These are phyloP conservation scores for Verticillium tricorpus DNA, from an alignment of 2,329 filamentous ascomycete species.

Conservation along the genomic window DNA sequence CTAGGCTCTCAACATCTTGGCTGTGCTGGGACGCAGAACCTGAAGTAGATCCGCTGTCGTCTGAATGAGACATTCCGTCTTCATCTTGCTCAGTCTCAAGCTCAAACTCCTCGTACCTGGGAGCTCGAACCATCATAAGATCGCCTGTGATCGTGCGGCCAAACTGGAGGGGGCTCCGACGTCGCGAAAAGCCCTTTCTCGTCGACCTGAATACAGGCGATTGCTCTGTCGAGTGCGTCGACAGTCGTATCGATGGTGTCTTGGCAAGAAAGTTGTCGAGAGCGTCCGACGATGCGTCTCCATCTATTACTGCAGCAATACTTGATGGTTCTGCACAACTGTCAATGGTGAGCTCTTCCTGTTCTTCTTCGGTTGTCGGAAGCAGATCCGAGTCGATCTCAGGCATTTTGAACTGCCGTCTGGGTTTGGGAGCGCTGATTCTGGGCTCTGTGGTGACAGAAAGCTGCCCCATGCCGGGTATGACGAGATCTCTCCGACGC, in stretches of 20 bases:
- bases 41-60: background rate
- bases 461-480: conserved; percentile 1
- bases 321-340: background rate
- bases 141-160: background rate
- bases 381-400: conserved; percentile 1
- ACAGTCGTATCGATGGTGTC: background rate
- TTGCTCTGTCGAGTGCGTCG: background rate
- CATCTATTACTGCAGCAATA: background rate
- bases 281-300: background rate
- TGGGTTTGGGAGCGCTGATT: background rate
- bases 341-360: background rate
- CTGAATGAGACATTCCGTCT: background rate
- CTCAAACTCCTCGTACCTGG: background rate
- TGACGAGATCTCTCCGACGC: background rate
- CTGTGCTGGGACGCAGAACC: background rate
- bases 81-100: background rate
- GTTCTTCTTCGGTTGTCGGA: background rate
- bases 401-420: background rate
- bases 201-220: background rate
- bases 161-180: background rate
- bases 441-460: background rate
- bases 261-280: background rate
- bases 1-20: background rate
- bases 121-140: background rate
- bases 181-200: background rate